A percentile compares a stretch with the other conserved stretches of the same genome.
Conservation (phyloP, 176 grass and related monocot genomes). For the Neostapfia colusana region DNA sequence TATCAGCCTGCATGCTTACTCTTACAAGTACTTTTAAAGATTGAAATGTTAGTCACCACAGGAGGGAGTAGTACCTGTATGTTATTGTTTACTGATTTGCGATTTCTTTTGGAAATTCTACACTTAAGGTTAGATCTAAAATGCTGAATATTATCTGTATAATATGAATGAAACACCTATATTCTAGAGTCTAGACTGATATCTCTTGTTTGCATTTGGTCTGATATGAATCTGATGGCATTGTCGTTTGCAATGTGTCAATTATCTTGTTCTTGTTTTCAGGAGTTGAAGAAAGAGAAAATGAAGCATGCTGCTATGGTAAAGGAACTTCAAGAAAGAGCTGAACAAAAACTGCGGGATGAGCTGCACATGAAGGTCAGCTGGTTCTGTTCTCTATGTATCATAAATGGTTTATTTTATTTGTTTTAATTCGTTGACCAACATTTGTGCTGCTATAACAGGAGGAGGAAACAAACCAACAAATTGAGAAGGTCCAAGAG, state of each 20-base stretch:
- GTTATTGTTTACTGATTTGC: slow-evolving; percentile 9
- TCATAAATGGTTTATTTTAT: neutral
- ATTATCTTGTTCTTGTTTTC: slow-evolving; percentile 36
- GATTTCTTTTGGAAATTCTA: slow-evolving; percentile 17
- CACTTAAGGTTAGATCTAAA: slow-evolving; percentile 10
- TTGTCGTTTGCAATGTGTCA: neutral
- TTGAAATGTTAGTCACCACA: neutral
- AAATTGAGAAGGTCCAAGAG: slow-evolving; percentile 77
- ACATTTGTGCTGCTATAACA: slow-evolving; percentile 36
- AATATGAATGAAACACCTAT: slow-evolving; percentile 20
- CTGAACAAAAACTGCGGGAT: slow-evolving; percentile 65
- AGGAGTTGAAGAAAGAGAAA: slow-evolving; percentile 95
- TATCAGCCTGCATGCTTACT: neutral
- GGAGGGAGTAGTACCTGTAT: neutral
- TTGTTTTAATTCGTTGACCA: slow-evolving; percentile 8
- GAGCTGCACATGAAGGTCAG: slow-evolving; percentile 76
- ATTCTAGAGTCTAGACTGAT: slow-evolving; percentile 5
- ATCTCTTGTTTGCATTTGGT: slow-evolving; percentile 22
- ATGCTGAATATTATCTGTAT: neutral
- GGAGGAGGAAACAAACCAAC: slow-evolving; percentile 71
- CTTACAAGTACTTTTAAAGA: neutral
- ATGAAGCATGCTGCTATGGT: slow-evolving; percentile 54
- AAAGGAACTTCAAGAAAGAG: slow-evolving; percentile 73
- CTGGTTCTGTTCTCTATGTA: slow-evolving; percentile 10
- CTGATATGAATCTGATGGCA: neutral